Evolutionary conservation across 768 basidiomycete species (phyloP), one percentile per base, ranked within the genome.

Genomic region (Termitomyces bulborhizus): DNA sequence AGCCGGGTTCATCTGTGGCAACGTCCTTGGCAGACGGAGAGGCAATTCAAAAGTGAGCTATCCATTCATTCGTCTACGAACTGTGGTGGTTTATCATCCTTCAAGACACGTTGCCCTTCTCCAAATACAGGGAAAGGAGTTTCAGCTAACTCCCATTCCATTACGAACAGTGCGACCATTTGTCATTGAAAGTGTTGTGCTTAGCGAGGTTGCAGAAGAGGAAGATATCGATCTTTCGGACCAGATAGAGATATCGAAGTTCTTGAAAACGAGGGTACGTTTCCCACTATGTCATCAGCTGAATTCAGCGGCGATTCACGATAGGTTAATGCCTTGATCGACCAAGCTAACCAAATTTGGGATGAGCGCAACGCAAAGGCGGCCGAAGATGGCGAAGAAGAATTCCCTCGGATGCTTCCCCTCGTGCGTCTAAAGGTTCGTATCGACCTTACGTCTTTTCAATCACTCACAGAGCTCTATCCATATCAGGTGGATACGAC

Each of bases 11-110:
- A 0, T 91, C 90, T 0, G 86, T 99, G 3, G 97, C 97, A 0
- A 99, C 97, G 1, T 93, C 90, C 32, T 75, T 99, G 21, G 90
- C 94, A 1, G 91, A 95, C 51, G 97, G 97, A 1, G 97, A 99
- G 69, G 77, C 95, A 0, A 72, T 93, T 13, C 85, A 90, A 66
- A 99, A 99, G 94, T 97, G 55, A 45, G 79, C 58, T 31, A 3
- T 21, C 32, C 45, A 26, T 8, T 34, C 45, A 26, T 8, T 34
- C 36, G 0, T 11, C 12, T 8, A 27, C 11, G 3, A 51, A 11
- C 18, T n/a, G 31, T 29, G 32, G 3, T 59, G n/a, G 39, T 54
- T 47, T 39, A 44, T 13, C 3, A 46, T 5, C 21, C n/a, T 31
- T 3, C 1, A 63, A 98, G 95, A 70, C 91, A 98, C 59, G 95